Base-by-base conservation (phyloP, 371 early-diverging fungal species). In the Apophysomyces sp. region DNA sequence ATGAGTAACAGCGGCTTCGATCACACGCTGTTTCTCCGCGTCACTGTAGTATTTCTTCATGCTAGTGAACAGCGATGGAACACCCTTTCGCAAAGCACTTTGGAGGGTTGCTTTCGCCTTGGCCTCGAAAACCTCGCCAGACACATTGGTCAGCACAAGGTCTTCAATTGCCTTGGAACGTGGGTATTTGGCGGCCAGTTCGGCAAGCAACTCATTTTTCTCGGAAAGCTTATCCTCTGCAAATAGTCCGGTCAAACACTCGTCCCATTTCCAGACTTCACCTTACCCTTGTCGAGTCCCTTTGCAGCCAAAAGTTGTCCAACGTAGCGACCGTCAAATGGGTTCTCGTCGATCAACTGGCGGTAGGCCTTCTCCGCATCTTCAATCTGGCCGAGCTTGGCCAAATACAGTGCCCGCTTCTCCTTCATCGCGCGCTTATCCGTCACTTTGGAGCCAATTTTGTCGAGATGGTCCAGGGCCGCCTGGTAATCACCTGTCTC, bases 21-120 rank as follows among this genome's bases (percentile, higher is more conserved):
- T 79, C 4, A 84, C 78, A 2, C 63, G 63, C 29, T 80, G 82
- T 78, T 95, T 94, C 32, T 80, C 86, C 26, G 80, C 62, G 74
- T 93, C 77, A 15, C 61, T 58, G 65, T 93, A 93, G 8, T 94
- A 81, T 21, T 77, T 82, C 76, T 90, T 92, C 67, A 94, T 73
- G 69, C 86, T 90, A 52, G 86, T 85, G 66, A 96, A 97, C 53
- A 96, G 69, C 1, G 97, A 96, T 3, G 97, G 97, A 3, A 97
- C 90, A 31, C 97, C 96, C 78, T 95, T 95, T 63, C 91, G 84
- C 63, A 98, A 84, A 51, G 87, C 84, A 16, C 72, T 79, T 51
- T 86, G 86, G 13, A 94, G 76, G 61, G 91, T 87, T 24, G 69
- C 74, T 36, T 88, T 89, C 1, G 86, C 85, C 57, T 78, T 73